Evolutionary conservation across 2,329 filamentous ascomycete species (phyloP).

Genomic region (Ascomycota sp.): DNA sequence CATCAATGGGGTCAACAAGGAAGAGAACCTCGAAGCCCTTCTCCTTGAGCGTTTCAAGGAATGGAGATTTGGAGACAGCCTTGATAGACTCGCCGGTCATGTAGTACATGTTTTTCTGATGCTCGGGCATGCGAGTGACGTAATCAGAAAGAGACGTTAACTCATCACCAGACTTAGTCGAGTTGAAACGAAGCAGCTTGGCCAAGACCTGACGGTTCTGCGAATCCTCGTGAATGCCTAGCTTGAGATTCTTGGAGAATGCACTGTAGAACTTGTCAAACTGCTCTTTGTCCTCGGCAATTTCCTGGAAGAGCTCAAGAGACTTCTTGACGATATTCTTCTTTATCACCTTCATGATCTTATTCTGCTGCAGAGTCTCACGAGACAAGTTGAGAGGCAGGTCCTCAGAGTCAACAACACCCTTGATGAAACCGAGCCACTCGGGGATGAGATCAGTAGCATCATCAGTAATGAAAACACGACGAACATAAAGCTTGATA

Average conservation of each 20-base stretch:
- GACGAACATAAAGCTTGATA: conserved; percentile 99
- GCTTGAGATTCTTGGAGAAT: conserved; percentile 99
- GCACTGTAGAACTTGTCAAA: conserved; percentile 99
- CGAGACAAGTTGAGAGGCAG: conserved; percentile 97
- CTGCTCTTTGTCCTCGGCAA: conserved; percentile 97
- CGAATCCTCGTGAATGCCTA: conserved; percentile 98
- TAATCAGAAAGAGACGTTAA: conserved; percentile 90
- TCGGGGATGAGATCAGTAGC: conserved; percentile 97
- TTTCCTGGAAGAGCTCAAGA: conserved; percentile 97
- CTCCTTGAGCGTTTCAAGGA: conserved; percentile 95
- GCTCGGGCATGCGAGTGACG: conserved; percentile 96
- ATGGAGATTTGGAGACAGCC: conserved; percentile 93
- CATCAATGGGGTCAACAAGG: conserved; percentile 97
- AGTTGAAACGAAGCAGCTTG: conserved; percentile 98
- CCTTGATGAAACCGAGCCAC: conserved; percentile 99
- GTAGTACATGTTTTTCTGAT: conserved; percentile 99
- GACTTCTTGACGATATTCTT: conserved; percentile 99
- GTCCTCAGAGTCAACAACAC: conserved; percentile 99
- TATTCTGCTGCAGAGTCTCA: conserved; percentile 99
- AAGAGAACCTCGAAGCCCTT: conserved; percentile 99
- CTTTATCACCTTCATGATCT: conserved; percentile 99
- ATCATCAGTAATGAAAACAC: conserved; percentile 99
- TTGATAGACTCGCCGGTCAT: conserved; percentile 99
- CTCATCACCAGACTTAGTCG: conserved; percentile 97
- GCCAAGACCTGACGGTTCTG: conserved; percentile 86